Conservation (phyloP, 1,139 yeast genomes). For the Nakaseomyces glabratus region DNA sequence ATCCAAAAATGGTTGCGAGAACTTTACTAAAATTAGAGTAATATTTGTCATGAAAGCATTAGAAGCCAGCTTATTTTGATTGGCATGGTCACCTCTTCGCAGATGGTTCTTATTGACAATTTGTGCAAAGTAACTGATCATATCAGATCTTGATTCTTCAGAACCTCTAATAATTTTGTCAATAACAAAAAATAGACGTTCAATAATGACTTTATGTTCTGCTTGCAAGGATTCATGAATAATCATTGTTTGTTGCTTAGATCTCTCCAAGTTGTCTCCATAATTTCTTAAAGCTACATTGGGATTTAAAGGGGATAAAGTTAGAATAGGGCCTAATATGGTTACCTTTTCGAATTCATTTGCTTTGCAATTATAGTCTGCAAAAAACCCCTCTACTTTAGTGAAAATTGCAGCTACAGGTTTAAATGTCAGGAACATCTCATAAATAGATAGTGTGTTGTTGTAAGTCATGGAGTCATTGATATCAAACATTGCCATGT, state of each 20-base stretch:
- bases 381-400: conserved; percentile 45
- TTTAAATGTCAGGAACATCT: conserved; percentile 52
- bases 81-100: conserved; percentile 80
- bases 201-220: conserved; percentile 49
- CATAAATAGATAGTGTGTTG: conserved; percentile 45
- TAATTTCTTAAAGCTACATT: conserved; percentile 42
- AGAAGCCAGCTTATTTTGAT: conserved; percentile 54
- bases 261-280: conserved; percentile 34
- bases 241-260: conserved; percentile 35
- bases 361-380: conserved; percentile 33
- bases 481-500: conserved; percentile 30
- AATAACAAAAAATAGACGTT: conserved; percentile 56
- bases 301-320: conserved; percentile 62
- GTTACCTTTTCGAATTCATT: conserved; percentile 52
- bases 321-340: conserved; percentile 66
- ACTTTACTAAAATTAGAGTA: conserved; percentile 52
- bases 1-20: conserved; percentile 80
- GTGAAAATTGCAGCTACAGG: conserved; percentile 55
- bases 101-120: conserved; percentile 74
- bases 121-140: conserved; percentile 61
- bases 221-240: conserved; percentile 49
- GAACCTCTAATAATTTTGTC: conserved; percentile 77
- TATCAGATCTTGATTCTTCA: conserved; percentile 47
- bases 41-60: conserved; percentile 81
- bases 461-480: conserved; percentile 44